phyloP scores from a whole-genome alignment of 2,329 filamentous ascomycete species.

The Hypomyces perniciosus region DNA sequence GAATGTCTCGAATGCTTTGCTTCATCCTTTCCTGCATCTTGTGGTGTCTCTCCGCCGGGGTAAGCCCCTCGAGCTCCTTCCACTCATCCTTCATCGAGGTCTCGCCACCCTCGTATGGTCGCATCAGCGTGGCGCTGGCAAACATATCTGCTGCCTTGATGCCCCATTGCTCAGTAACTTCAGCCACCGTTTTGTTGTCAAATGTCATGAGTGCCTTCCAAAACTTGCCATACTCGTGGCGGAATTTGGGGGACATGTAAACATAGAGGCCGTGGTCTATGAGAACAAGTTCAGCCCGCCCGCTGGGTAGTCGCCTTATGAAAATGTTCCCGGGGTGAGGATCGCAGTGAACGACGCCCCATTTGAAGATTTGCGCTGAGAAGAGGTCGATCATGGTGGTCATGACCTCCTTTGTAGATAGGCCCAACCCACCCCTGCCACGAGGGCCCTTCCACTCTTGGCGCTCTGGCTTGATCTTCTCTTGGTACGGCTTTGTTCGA shows the following conservation, averaged over 20 bases:
- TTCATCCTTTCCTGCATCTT: conserved; percentile 85
- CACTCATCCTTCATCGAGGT: conserved; percentile 54
- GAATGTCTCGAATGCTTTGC: conserved; percentile 59
- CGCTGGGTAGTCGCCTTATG: conserved; percentile 74
- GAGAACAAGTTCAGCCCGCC: conserved; percentile 83
- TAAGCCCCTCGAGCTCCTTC: conserved; percentile 53
- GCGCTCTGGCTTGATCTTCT: conserved; percentile 72
- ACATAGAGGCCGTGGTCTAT: conserved; percentile 98
- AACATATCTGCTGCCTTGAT: conserved; percentile 87
- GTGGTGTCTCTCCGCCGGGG: conserved; percentile 68
- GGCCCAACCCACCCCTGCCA: conserved; percentile 73
- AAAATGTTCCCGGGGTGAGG: conserved; percentile 98
- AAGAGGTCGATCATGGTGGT: conserved; percentile 94
- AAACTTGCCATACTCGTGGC: conserved; percentile 79
- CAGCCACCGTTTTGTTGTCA: conserved; percentile 72
- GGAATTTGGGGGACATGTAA: conserved; percentile 76
- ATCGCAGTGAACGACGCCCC: conserved; percentile 93
- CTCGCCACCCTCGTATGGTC: conserved; percentile 84
- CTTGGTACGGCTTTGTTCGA: conserved; percentile 46
- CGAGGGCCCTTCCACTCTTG: conserved; percentile 68
- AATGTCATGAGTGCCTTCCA: conserved; percentile 94
- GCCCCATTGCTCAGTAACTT: conserved; percentile 76
- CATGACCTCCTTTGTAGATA: conserved; percentile 84
- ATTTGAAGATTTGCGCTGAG: conserved; percentile 96
- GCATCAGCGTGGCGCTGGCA: conserved; percentile 81